phyloP scores from a whole-genome alignment of 2,329 filamentous ascomycete genomes.

The Delphinella strobiligena region DNA sequence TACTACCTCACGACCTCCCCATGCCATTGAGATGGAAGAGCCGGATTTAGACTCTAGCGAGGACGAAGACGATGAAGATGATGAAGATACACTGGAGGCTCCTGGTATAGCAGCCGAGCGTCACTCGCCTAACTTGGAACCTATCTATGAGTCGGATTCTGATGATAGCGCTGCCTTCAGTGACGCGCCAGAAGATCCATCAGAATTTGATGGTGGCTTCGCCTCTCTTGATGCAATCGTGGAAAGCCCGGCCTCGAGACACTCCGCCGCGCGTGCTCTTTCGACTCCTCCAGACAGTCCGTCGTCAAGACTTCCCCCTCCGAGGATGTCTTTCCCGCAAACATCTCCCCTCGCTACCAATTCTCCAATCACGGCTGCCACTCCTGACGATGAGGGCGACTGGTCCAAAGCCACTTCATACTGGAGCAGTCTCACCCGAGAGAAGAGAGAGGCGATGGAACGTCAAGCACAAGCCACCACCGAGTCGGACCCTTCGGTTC shows the following conservation, averaged over 20 bases:
- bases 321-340: slow-evolving; percentile 2
- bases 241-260: slow-evolving; percentile 38
- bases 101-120: neutral
- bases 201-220: slow-evolving; percentile 54
- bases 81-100: neutral
- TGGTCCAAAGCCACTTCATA: slow-evolving; percentile 60
- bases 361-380: neutral
- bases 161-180: slow-evolving; percentile 55
- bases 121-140: slow-evolving; percentile 4
- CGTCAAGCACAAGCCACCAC: slow-evolving; percentile 35
- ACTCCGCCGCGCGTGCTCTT: slow-evolving; percentile 6
- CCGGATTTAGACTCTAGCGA: slow-evolving; percentile 7
- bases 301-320: slow-evolving; percentile 7
- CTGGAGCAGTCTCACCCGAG: slow-evolving; percentile 53
- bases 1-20: neutral
- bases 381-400: slow-evolving; percentile 31
- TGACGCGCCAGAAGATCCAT: slow-evolving; percentile 64
- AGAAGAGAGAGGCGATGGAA: slow-evolving; percentile 52
- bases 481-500: slow-evolving; percentile 16
- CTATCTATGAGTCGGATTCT: slow-evolving; percentile 11
- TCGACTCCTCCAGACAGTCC: slow-evolving; percentile 17
- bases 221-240: slow-evolving; percentile 62
- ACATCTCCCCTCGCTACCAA: slow-evolving; percentile 2
- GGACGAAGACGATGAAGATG: slow-evolving; percentile 8
- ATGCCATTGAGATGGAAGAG: slow-evolving; percentile 1